Base-by-base conservation (phyloP, 768 basidiomycete genomes). In the Paxillus rubicundulus region DNA sequence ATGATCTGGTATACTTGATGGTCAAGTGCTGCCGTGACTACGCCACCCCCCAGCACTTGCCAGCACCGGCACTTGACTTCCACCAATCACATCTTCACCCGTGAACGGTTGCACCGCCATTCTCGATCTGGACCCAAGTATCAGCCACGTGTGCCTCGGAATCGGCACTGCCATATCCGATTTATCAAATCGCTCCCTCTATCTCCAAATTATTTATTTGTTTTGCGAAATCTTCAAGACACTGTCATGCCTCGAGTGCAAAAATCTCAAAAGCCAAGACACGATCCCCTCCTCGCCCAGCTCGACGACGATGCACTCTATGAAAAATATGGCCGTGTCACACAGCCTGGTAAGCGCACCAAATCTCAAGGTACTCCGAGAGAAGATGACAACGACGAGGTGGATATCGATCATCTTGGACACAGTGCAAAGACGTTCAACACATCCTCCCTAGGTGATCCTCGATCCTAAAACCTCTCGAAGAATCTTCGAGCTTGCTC, bases 401-500 rank as follows among this genome's bases (percentile, higher is more conserved):
- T 84, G 64, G 66, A 49, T 53, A 56, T 50, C 61, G 52, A 53
- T 66, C 41, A 17, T 44, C 38, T 41, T 21, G 21, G 30, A 16
- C 24, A 47, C 39, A 34, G 34, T 17, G 8, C 32, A 48, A 40
- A 40, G 32, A 49, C 8, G 54, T 36, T 56, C 37, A 50, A 49
- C 24, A 24, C 50, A 33, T 24, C 12, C 12, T 34, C 3, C 17
- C 45, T 58, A 95, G 92, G 76, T 73, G 40, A 82, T 84, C 17
- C 68, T 94, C 55, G 90, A 93, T 65, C 79, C 86, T 3, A 91
- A 87, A 70, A 87, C 86, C 6, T 96, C 93, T 0, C 77, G 79
- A 53, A 86, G 84, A 60, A 97, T 99, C 45, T 87, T 99, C 59
- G 89, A 94, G 67, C 82, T 99, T 50, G 96, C 96, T 14, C 80